These are phyloP conservation scores for Artemisia argyi DNA, from an alignment of 129 eudicot genomes.

Conservation along the genomic window DNA sequence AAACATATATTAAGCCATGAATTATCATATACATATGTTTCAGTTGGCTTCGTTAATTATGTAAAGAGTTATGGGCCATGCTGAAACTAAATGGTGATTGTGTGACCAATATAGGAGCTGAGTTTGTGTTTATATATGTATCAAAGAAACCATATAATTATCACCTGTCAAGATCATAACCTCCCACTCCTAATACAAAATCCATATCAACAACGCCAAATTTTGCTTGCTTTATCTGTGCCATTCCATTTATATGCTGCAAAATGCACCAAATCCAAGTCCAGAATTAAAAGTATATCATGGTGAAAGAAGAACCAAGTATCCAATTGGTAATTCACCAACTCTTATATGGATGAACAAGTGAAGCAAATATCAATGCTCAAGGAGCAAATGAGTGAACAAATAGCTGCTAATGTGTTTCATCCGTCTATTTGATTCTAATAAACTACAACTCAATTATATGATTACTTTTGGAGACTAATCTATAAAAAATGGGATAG, in stretches of 20 bases:
- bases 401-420: background rate
- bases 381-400: background rate
- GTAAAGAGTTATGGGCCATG: background rate
- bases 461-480: too few species aligned
- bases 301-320: conserved; percentile 5
- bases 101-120: background rate
- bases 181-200: conserved; percentile 95
- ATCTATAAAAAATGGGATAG: too few species aligned
- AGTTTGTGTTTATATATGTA: conserved; percentile 10
- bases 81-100: conserved; percentile 1
- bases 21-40: conserved; percentile 9
- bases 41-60: conserved; percentile 5
- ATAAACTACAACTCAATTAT: background rate
- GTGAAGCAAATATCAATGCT: too few species aligned
- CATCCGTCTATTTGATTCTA: background rate
- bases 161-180: conserved; percentile 98
- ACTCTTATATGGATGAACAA: too few species aligned
- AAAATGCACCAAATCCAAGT: conserved; percentile 27
- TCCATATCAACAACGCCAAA: conserved; percentile 82
- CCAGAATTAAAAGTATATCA: background rate
- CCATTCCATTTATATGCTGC: conserved; percentile 92
- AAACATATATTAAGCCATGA: background rate
- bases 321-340: background rate
- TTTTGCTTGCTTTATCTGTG: conserved; percentile 76
- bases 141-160: conserved; percentile 10